Conservation (phyloP, 2,329 filamentous ascomycete genomes). For the Calonectria ilicicola region DNA sequence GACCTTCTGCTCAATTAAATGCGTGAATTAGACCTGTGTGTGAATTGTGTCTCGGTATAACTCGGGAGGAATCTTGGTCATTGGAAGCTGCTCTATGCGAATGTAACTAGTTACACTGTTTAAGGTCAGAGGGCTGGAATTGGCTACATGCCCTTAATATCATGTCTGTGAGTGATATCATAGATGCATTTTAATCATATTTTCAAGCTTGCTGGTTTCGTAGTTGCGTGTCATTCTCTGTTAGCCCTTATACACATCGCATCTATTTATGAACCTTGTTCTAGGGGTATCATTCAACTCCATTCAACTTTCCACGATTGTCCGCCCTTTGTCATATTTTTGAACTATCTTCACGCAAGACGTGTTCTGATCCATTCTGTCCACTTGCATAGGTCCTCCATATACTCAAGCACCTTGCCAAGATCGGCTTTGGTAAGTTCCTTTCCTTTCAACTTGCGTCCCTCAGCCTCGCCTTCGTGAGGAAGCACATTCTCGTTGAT, state of each 20-base stretch:
- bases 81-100: neutral
- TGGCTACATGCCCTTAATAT: neutral
- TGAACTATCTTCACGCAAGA: slow-evolving; percentile 37
- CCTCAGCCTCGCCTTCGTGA: slow-evolving; percentile 25
- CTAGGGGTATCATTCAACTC: slow-evolving; percentile 42
- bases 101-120: neutral
- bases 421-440: slow-evolving; percentile 56
- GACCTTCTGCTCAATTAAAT: neutral
- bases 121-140: neutral
- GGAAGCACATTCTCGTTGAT: slow-evolving; percentile 65
- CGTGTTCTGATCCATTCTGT: slow-evolving; percentile 63
- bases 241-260: neutral
- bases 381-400: slow-evolving; percentile 67
- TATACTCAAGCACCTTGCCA: slow-evolving; percentile 59
- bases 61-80: neutral
- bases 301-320: slow-evolving; percentile 6
- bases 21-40: neutral
- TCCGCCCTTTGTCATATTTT: neutral
- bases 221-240: neutral
- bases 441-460: slow-evolving; percentile 48
- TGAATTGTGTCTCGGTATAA: neutral
- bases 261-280: slow-evolving; percentile 14
- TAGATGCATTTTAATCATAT: neutral
- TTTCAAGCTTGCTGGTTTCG: neutral
- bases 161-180: neutral